Conservation (phyloP, 129 eudicot genomes). For the Dittrichia graveolens region DNA sequence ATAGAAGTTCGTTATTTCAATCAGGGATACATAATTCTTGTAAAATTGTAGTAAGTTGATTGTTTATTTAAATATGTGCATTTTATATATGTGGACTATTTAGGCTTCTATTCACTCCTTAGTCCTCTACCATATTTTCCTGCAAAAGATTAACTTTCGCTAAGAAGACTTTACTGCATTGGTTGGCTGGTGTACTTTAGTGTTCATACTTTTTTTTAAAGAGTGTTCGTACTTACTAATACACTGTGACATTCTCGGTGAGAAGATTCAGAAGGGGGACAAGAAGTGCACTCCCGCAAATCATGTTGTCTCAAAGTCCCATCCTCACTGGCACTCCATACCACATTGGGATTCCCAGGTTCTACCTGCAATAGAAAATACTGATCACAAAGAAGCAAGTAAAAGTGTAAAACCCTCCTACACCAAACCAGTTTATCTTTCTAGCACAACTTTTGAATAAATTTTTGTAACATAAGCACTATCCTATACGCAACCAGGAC, state of each 20-base stretch:
- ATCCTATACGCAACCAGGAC: too few species aligned
- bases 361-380: constrained; percentile 64
- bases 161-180: constrained; percentile 4
- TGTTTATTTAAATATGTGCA: not conserved
- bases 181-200: not conserved
- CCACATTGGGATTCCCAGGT: constrained; percentile 88
- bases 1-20: too few species aligned
- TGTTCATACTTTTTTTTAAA: not conserved
- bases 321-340: constrained; percentile 99
- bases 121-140: not conserved
- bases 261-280: constrained; percentile 82
- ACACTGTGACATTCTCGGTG: constrained; percentile 84
- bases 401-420: constrained; percentile 9
- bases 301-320: constrained; percentile 98
- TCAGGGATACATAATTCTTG: too few species aligned
- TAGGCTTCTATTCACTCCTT: constrained; percentile 1
- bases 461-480: not conserved
- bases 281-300: constrained; percentile 85
- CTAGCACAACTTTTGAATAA: not conserved
- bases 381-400: not conserved
- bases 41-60: too few species aligned
- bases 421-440: constrained; percentile 10
- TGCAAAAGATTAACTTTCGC: constrained; percentile 1
- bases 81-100: not conserved
- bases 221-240: constrained; percentile 52